Base-by-base conservation (phyloP, 1,139 yeast species). In the Yamadazyma pseudoaaseri region DNA sequence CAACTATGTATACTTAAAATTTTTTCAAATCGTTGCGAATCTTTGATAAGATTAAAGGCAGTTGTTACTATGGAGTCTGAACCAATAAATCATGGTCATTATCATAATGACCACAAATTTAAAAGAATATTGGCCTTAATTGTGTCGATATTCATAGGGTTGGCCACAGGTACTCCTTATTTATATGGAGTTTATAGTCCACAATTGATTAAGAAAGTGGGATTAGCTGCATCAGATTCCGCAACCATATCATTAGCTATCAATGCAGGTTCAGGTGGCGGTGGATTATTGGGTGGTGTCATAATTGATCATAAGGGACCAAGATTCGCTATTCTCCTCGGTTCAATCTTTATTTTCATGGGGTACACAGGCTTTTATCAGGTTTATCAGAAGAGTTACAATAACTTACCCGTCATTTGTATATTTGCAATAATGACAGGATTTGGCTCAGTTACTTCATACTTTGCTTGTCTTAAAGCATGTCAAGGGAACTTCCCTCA, bases 131-230 rank as follows among this genome's bases (percentile, higher is more conserved):
- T 45, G 4, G 44, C 58, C 0, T 38, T 55, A 15, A 29, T 44
- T 3, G 36, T 43, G 11, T 50, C 57, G 6, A 51, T 66, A n/a
- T 51, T 66, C 26, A 62, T 69, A 20, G 56, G 70, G 1, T 43
- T 70, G 30, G 73, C 68, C 1, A 54, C 87, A 3, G 90, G 92
- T 1, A 81, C 90, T 1, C 85, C 86, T 0, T 83, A 82, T 49
- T 60, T 81, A 15, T 84, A 79, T 51, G 85, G 90, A 1, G 76
- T 78, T 10, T 84, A 79, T 51, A 78, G 86, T 2, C 90, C 90
- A 2, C 89, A 83, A 51, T 58, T 83, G 42, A 69, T 81, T 21
- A 62, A 66, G 25, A 61, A 68, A 42, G 75, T 83, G 23, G 73
- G 78, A 0, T 63, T 83, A 21, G 71, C 81, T 0, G 72, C 83